phyloP scores from a whole-genome alignment of 2,329 filamentous ascomycete species.

The Fusarium incarnatum region DNA sequence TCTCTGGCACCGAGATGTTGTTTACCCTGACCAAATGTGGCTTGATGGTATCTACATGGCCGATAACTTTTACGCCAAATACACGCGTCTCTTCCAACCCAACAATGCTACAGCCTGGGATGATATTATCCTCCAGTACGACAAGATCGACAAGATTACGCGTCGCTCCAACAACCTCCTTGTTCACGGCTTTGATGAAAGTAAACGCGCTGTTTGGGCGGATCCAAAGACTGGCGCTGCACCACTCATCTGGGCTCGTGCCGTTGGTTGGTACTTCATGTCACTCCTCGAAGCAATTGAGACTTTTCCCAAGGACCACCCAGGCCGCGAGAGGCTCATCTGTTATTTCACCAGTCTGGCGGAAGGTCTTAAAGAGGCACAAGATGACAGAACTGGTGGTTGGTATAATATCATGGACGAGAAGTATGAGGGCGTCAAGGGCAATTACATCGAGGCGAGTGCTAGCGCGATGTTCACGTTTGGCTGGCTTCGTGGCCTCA shows the following conservation, averaged over 20 bases:
- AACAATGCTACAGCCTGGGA: constrained; percentile 55
- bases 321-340: constrained; percentile 51
- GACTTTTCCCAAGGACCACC: constrained; percentile 53
- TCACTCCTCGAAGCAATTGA: constrained; percentile 63
- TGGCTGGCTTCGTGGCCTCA: constrained; percentile 58
- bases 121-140: constrained; percentile 58
- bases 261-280: constrained; percentile 66
- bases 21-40: constrained; percentile 67
- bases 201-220: constrained; percentile 62
- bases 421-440: constrained; percentile 57
- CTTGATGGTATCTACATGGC: constrained; percentile 66
- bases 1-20: constrained; percentile 62
- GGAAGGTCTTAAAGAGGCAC: constrained; percentile 55
- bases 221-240: constrained; percentile 61
- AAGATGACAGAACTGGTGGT: constrained; percentile 61
- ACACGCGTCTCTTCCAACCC: constrained; percentile 52
- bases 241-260: constrained; percentile 64
- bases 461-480: constrained; percentile 69
- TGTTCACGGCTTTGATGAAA: constrained; percentile 67
- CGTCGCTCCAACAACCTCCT: constrained; percentile 55
- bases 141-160: constrained; percentile 58
- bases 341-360: constrained; percentile 55
- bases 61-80: constrained; percentile 57
- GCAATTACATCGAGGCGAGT: constrained; percentile 71
- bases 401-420: constrained; percentile 70